Percentiles rank a stretch among this genome's conserved stretches.
Evolutionary conservation across 2,329 filamentous ascomycete species (phyloP).

Genomic region (Diaporthe ampelina): DNA sequence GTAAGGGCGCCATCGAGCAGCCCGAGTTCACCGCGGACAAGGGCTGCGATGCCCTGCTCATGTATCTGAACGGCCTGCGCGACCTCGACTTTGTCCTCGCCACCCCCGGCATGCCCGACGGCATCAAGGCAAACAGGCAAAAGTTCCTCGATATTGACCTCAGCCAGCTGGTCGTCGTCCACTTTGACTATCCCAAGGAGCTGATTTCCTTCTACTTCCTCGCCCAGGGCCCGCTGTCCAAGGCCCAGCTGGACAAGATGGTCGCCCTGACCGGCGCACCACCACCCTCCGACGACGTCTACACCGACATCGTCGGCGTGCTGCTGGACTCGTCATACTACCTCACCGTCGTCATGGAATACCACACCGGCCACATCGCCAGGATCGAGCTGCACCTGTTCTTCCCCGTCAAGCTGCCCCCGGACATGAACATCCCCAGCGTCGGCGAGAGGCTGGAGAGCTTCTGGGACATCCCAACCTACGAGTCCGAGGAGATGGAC

Average conservation of each 20-base stretch:
- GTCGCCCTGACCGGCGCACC: slow-evolving; percentile 37
- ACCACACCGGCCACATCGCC: slow-evolving; percentile 28
- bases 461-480: slow-evolving; percentile 39
- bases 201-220: slow-evolving; percentile 36
- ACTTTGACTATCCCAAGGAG: slow-evolving; percentile 30
- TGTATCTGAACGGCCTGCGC: slow-evolving; percentile 33
- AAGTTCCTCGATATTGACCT: slow-evolving; percentile 28
- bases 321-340: slow-evolving; percentile 37
- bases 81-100: slow-evolving; percentile 29
- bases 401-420: slow-evolving; percentile 40
- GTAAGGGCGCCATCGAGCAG: slow-evolving; percentile 36
- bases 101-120: slow-evolving; percentile 34
- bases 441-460: slow-evolving; percentile 29
- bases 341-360: slow-evolving; percentile 37
- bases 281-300: slow-evolving; percentile 31
- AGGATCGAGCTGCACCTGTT: slow-evolving; percentile 40
- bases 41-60: slow-evolving; percentile 35
- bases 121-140: slow-evolving; percentile 36
- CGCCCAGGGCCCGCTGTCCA: slow-evolving; percentile 38
- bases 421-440: slow-evolving; percentile 38
- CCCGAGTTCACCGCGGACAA: slow-evolving; percentile 37
- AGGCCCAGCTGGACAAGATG: slow-evolving; percentile 25
- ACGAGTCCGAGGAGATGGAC: slow-evolving; percentile 39
- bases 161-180: slow-evolving; percentile 18
- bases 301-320: slow-evolving; percentile 37